Evolutionary conservation across 2,329 filamentous ascomycete genomes (phyloP), one percentile per base, ranked within the genome.

Genomic region (Shiraia bambusicola): DNA sequence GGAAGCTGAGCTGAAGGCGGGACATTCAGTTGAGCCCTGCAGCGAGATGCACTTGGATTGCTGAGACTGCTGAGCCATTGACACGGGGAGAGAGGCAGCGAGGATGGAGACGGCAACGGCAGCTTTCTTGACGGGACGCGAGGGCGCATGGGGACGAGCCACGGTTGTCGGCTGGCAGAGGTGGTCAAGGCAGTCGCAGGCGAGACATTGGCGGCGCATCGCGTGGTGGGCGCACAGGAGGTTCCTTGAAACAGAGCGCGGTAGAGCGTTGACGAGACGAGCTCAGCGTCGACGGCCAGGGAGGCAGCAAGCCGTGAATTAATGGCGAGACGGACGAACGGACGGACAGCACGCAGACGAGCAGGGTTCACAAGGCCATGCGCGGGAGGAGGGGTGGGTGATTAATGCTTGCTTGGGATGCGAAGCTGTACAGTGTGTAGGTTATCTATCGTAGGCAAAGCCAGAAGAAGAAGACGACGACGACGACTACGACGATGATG

Each of bases 1-100:
- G 0, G 86, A 89, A 6, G 87, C 81, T 28, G 77, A 75, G 64
- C 79, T 76, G 66, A 90, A 94, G 2, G 87, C 86, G 33, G 84
- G 76, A 69, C 88, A 94, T 40, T 77, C 70, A 4, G 76, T 83
- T 24, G 88, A 92, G 47, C 78, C 82, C 42, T 79, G 70, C 26
- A 94, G 76, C 19, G 88, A 83, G 56, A 93, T 79, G 66, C 88
- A 76, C 15, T 41, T 54, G 4, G 19, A 22, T 65, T 71, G 62
- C 56, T 76, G 72, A 14, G 19, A 22, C 65, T 71, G 62, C 56
- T 76, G 72, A 14, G 65, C 65, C 56, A 62, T 61, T 33, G 63
- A 47, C 24, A 50, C 50, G 17, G 65, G 64, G 19, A 66, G 30
- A 11, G 55, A 50, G 25, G 58, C 62, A 25, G 61, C 60, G 50